phyloP scores from a whole-genome alignment of 805 yeast species.

The Candida boidinii region DNA sequence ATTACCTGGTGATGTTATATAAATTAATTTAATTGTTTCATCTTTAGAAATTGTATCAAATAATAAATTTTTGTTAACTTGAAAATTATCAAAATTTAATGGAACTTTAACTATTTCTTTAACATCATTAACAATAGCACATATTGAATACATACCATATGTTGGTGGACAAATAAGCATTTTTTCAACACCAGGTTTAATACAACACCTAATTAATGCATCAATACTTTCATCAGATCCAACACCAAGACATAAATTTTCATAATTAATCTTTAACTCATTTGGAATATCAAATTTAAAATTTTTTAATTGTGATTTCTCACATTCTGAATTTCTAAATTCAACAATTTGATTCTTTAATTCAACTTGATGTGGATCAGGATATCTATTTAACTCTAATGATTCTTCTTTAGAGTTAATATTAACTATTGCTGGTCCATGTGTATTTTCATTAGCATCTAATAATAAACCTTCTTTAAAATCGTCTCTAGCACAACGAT shows the following conservation, averaged over 20 bases:
- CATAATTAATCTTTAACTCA: conserved; percentile 27
- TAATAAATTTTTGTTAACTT: conserved; percentile 50
- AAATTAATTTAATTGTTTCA: conserved; percentile 59
- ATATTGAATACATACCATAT: conserved; percentile 92
- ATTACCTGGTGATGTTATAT: conserved; percentile 93
- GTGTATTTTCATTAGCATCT: conserved; percentile 95
- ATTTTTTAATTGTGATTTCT: conserved; percentile 17
- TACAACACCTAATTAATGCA: conserved; percentile 73
- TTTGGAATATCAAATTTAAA: conserved; percentile 18
- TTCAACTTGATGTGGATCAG: conserved; percentile 88
- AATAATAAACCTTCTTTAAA: conserved; percentile 79
- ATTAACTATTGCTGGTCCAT: conserved; percentile 66
- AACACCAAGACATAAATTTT: conserved; percentile 84
- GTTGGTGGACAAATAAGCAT: conserved; percentile 89
- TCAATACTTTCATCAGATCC: conserved; percentile 97
- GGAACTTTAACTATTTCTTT: conserved; percentile 70
- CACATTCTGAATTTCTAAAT: conserved; percentile 59
- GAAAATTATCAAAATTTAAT: conserved; percentile 56
- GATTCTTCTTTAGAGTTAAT: conserved; percentile 34
- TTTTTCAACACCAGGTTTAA: conserved; percentile 77
- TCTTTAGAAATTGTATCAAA: conserved; percentile 46
- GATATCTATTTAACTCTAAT: conserved; percentile 77
- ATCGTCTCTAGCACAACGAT: conserved; percentile 95
- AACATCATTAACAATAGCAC: conserved; percentile 86
- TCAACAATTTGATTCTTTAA: conserved; percentile 65